Evolutionary conservation across 1,139 yeast species (phyloP), one percentile per base, ranked within the genome.

Genomic region (Yamadazyma taylorii): DNA sequence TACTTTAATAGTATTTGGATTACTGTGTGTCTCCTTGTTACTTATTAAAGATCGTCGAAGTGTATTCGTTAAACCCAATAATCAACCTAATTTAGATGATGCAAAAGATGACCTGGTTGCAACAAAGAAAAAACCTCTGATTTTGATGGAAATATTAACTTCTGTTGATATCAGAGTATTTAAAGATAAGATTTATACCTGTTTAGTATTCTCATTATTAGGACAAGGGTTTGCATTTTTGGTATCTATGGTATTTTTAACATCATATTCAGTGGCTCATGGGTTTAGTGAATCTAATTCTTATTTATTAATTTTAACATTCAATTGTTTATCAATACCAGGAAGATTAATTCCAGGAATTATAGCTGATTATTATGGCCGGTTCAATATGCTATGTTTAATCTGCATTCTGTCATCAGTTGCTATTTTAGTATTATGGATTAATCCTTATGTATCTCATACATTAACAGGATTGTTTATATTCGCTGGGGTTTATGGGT

Each of bases 381-480:
- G 78, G 30, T 78, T 75, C 53, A 79, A 79, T 48, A 66, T 74
- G 32, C 69, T 78, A 71, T 58, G 70, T 30, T 43, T 60, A 2
- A 65, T 77, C 4, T 60, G 73, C 2, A 29, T 56, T 1, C 26
- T 63, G 11, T 64, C 73, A 16, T 57, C 72, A 0, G 34, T 72
- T 1, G 55, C 63, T 3, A 61, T 74, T 13, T 65, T 75, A 42
- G 73, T 58, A 1, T 54, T 76, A 21, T 73, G 79, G 78, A 48
- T 73, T 23, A 78, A 79, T 11, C 57, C 64, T 2, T 37, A 42
- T 12, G 58, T 60, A 5, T 39, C 48, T 16, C 45, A 51, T 10
- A 32, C 48, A 2, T 34, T 59, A 19, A 50, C 43, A 1, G 66
- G 63, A 12, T 43, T 63, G 23, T 59, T 49, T 41, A 50, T 53